Evolutionary conservation across 441 rosid species (phyloP).

Genomic region (Aquilaria agallochum): DNA sequence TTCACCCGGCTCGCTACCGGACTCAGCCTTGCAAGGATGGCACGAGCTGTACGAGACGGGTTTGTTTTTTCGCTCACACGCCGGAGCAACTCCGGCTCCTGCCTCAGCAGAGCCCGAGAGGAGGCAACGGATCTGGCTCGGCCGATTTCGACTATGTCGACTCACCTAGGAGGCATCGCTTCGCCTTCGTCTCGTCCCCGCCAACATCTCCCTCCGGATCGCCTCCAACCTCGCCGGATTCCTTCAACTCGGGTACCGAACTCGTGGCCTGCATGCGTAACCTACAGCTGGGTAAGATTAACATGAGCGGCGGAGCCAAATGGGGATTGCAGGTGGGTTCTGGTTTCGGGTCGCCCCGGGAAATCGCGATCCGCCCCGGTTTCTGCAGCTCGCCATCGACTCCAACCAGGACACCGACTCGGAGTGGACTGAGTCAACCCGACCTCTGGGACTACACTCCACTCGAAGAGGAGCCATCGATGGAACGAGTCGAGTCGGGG

Average conservation of each 20-base stretch:
- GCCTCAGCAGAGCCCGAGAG: conserved; percentile 28
- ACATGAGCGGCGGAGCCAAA: conserved; percentile 14
- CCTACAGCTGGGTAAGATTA: conserved; percentile 27
- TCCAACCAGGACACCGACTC: conserved; percentile 5
- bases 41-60: conserved; percentile 32
- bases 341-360: conserved; percentile 33
- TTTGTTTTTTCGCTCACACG: conserved; percentile 68
- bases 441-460: conserved; percentile 22
- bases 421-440: conserved; percentile 9
- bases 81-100: conserved; percentile 49
- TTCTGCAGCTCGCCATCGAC: conserved; percentile 28
- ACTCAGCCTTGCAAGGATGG: conserved; percentile 73
- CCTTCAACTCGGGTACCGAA: conserved; percentile 20
- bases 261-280: conserved; percentile 34
- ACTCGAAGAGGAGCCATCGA: conserved; percentile 32
- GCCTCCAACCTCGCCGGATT: conserved; percentile 43
- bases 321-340: conserved; percentile 35
- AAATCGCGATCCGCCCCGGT: conserved; percentile 18
- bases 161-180: conserved; percentile 21
- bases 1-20: conserved; percentile 58
- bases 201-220: conserved; percentile 49
- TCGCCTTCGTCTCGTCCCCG: conserved; percentile 43
- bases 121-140: conserved; percentile 11
- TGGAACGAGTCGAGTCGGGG: conserved; percentile 64
- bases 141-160: conserved; percentile 25